Conservation (phyloP, 768 basidiomycete species). For the Chlorophyllum brunneum region DNA sequence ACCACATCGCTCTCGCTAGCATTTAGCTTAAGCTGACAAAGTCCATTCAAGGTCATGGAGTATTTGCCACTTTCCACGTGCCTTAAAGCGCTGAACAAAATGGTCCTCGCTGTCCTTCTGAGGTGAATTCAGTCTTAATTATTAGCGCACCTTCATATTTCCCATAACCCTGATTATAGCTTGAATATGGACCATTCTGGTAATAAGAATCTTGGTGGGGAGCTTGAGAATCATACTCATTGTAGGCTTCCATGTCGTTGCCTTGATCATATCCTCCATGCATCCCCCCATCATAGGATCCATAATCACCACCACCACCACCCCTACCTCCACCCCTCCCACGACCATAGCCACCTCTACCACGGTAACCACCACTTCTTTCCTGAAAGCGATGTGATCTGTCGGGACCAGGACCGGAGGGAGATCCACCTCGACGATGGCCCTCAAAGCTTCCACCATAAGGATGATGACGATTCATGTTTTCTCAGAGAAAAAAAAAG, state of each 20-base stretch:
- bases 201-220: constrained; percentile 60
- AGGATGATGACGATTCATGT: constrained; percentile 89
- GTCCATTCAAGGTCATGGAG: constrained; percentile 15
- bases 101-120: constrained; percentile 37
- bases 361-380: constrained; percentile 53
- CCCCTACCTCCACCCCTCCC: constrained; percentile 53
- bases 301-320: constrained; percentile 37
- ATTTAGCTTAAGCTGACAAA: constrained; percentile 45
- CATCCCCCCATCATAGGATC: constrained; percentile 45
- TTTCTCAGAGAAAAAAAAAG: constrained; percentile 25
- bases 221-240: constrained; percentile 57
- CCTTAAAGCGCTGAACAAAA: constrained; percentile 41
- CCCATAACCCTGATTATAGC: constrained; percentile 55
- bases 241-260: constrained; percentile 64
- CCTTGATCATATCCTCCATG: constrained; percentile 38
- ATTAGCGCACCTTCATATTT: constrained; percentile 86
- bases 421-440: constrained; percentile 56
- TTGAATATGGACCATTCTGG: constrained; percentile 59
- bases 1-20: constrained; percentile 40
- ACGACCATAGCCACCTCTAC: constrained; percentile 50
- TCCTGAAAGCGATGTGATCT: constrained; percentile 60
- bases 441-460: constrained; percentile 69
- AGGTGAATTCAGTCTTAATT: constrained; percentile 56
- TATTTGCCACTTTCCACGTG: constrained; percentile 43
- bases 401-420: constrained; percentile 67